Evolutionary conservation across 352 stramenopile genomes (phyloP).

Genomic region (Achlya hypogyna): DNA sequence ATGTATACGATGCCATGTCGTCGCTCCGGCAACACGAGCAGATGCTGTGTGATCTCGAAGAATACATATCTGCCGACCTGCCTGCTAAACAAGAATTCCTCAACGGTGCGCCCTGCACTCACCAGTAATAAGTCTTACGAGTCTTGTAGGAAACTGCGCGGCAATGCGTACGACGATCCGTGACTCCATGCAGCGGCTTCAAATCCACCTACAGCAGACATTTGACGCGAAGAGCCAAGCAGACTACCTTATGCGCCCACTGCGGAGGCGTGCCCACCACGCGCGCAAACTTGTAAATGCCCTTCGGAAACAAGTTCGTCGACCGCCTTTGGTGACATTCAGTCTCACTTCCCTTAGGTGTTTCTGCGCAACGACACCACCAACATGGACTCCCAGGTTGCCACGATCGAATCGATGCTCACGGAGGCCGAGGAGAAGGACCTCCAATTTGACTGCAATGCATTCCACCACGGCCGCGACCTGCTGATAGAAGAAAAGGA

Average conservation of each 20-base stretch:
- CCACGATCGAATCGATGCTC: not conserved
- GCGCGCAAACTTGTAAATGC: not conserved
- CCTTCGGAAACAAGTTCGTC: not conserved
- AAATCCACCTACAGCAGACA: not conserved
- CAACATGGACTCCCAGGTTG: not conserved
- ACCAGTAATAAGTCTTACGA: too few relatives aligned
- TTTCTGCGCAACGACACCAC: not conserved
- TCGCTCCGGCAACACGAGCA: constrained; percentile 13
- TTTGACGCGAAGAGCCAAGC: constrained; percentile 9
- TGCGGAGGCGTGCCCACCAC: constrained; percentile 3
- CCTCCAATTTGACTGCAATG: not conserved
- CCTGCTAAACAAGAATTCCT: constrained; percentile 20
- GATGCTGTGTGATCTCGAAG: constrained; percentile 13
- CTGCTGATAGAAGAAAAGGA: constrained; percentile 5
- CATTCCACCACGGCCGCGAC: not conserved
- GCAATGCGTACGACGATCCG: constrained; percentile 5
- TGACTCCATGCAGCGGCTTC: not conserved
- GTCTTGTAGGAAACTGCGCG: not conserved
- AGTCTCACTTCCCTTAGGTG: not conserved
- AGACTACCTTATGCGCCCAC: constrained; percentile 5
- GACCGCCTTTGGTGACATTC: not conserved
- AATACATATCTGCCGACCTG: constrained; percentile 17
- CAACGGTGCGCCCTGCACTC: not conserved
- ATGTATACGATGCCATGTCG: constrained; percentile 17
- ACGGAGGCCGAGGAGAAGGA: not conserved